phyloP scores from a whole-genome alignment of 73 alveolate genomes.

The Paramecium tetraurelia region DNA sequence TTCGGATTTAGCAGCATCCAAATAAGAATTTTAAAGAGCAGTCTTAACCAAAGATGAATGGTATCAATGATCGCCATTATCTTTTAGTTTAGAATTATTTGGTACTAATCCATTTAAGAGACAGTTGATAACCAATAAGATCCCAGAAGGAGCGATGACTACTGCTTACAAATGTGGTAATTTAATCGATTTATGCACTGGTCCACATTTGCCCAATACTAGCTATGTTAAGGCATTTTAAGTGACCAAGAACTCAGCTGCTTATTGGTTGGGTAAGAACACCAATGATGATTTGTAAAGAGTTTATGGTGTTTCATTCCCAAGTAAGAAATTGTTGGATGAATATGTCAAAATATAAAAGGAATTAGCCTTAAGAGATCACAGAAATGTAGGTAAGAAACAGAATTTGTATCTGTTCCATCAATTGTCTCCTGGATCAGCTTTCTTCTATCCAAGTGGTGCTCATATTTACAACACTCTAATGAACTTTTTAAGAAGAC shows the following conservation, averaged over 20 bases:
- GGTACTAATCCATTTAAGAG: conserved; percentile 98
- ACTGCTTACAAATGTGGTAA: conserved; percentile 99
- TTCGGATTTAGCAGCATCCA: conserved; percentile 77
- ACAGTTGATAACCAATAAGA: conserved; percentile 93
- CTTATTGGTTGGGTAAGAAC: conserved; percentile 99
- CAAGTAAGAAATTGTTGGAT: conserved; percentile 94
- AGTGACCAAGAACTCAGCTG: conserved; percentile 97
- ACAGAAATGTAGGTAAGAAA: conserved; percentile 97
- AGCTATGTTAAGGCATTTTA: conserved; percentile 96
- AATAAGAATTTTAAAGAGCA: conserved; percentile 95
- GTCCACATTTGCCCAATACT: conserved; percentile 99
- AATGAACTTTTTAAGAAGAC: conserved; percentile 90
- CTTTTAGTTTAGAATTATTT: conserved; percentile 82
- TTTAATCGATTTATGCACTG: conserved; percentile 98
- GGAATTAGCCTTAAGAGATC: conserved; percentile 99
- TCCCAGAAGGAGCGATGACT: conserved; percentile 94
- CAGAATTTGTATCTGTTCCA: conserved; percentile 95
- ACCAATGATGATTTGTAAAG: conserved; percentile 97
- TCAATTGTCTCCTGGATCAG: conserved; percentile 98
- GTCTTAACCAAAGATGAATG: conserved; percentile 95
- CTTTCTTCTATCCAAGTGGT: conserved; percentile 97
- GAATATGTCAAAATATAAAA: conserved; percentile 93
- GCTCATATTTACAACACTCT: conserved; percentile 93
- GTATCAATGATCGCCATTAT: neutral
- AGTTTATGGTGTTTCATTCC: conserved; percentile 99